Base-by-base conservation (phyloP, 768 basidiomycete species). In the Pleurotus tuoliensis region DNA sequence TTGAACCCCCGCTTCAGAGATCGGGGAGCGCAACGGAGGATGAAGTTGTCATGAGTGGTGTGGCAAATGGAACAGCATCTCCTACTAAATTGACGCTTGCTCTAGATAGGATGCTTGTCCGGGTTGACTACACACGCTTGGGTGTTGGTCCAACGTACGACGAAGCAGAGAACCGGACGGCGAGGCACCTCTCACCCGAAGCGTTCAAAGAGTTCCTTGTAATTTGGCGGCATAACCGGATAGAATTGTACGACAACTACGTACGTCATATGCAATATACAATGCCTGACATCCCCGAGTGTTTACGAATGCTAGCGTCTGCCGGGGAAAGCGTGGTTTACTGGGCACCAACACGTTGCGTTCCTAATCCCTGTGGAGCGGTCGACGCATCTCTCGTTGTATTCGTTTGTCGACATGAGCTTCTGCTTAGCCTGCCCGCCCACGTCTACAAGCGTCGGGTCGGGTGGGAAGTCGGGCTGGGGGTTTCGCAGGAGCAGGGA, bases 71-170 rank as follows among this genome's bases (percentile, higher is more conserved):
- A 27, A 49, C 62, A 25, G 57, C 27, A 11, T 15, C 43, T 22
- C 13, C 37, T 58, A 59, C 25, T 39, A 12, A 43, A 43, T 70
- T 56, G 68, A 1, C 27, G 6, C 59, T 40, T 59, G 40, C 48
- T 59, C 62, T 66, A 96, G 95, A 96, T 71, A 81, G 95, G 59
- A 95, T 97, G 93, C 79, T 95, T 5, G 86, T 97, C 24, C 78
- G 87, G 56, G 79, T 90, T 1, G 84, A 81, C 44, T 85, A 88
- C 68, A 84, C 83, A 11, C 80, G 80, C 57, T 73, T 73, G 1
- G 82, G 83, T 57, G 59, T 88, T 4, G 70, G 76, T 8, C 61
- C 67, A 5, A 63, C 71, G 37, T 92, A 89, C 58, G 84, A 90
- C 70, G 93, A 92, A 68, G 67, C 71, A 47, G 74, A 82, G 59